Evolutionary conservation across 495 filamentous ascomycete species (phyloP), one percentile per base, ranked within the genome.

Genomic region (Aspergillus funiculosus): DNA sequence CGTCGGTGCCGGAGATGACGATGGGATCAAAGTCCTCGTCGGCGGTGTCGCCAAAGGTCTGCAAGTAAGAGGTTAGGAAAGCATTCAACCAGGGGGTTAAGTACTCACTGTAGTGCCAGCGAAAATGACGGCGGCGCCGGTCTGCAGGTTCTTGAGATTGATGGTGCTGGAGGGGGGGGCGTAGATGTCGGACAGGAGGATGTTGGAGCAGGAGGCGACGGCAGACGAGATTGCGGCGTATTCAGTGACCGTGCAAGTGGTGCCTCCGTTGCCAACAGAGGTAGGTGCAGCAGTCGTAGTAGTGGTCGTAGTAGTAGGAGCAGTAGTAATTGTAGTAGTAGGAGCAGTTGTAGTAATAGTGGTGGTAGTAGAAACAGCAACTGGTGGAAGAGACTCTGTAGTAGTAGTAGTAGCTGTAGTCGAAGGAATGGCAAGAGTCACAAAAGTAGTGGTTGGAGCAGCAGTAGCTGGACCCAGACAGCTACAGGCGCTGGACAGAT

Each of bases 161-260:
- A 73, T 63, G 10, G 58, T 66, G 46, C 51, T 62, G 18, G 52
- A 58, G 1, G 58, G 56, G 14, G 68, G 70, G 2, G 55, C 67
- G 37, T 46, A 54, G 31, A 73, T 52, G 47, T 64, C 51, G 21
- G 63, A 60, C 9, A 72, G 53, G 5, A 62, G 50, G 37, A 72
- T 66, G 46, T 60, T 54, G 40, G 63, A 61, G 60, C 72, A 67
- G 41, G 67, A 61, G 5, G 56, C 46, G 6, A 73, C 66, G 21
- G 70, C 68, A 3, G 67, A 58, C 3, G 71, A 60, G 35, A 76
- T 62, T 13, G 61, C 57, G 6, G 63, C 58, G 40, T 70, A 75
- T 35, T 58, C 69, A 5, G 69, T 67, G 2, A 69, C 66, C 26
- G 63, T 64, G 51, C 72, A 75, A 6, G 63, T 44, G 3, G 60